These are phyloP conservation scores for Batrachochytrium dendrobatidis DNA, from an alignment of 371 early-diverging fungal genomes.

Conservation along the genomic window DNA sequence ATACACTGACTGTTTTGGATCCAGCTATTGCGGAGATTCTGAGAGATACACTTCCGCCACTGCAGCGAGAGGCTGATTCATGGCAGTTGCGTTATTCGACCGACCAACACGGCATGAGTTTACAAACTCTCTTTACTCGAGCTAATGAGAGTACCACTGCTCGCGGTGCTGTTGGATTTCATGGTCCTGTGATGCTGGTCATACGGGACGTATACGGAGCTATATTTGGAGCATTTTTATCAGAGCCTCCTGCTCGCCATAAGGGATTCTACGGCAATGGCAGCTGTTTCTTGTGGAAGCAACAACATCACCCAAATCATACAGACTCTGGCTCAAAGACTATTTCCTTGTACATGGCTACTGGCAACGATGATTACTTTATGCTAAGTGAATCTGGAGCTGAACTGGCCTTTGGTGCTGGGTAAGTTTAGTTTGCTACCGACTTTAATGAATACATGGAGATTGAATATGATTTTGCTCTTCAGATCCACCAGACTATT, in stretches of 20 bases:
- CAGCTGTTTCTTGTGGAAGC: neutral
- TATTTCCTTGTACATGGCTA: conserved; percentile 68
- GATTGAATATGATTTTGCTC: too few relatives aligned
- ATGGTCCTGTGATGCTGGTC: conserved; percentile 21
- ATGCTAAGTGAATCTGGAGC: conserved; percentile 70
- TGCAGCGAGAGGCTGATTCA: conserved; percentile 52
- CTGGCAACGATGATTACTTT: conserved; percentile 85
- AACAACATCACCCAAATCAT: neutral
- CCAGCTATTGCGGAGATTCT: too few relatives aligned
- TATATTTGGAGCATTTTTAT: conserved; percentile 76
- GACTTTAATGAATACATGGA: conserved; percentile 1
- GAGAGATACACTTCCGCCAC: conserved; percentile 50
- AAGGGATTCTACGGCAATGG: neutral
- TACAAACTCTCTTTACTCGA: conserved; percentile 64
- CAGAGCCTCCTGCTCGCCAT: neutral
- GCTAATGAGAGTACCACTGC: conserved; percentile 6
- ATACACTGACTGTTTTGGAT: too few relatives aligned
- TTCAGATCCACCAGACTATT: too few relatives aligned
- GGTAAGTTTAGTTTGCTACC: too few relatives aligned
- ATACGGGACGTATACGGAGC: conserved; percentile 20
- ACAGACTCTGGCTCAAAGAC: conserved; percentile 10
- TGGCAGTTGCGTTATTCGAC: conserved; percentile 81
- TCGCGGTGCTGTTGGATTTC: neutral
- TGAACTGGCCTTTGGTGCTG: conserved; percentile 84
- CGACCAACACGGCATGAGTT: conserved; percentile 85